These are phyloP conservation scores for Globisporangium paddicum DNA, from an alignment of 352 stramenopile genomes.

Conservation along the genomic window DNA sequence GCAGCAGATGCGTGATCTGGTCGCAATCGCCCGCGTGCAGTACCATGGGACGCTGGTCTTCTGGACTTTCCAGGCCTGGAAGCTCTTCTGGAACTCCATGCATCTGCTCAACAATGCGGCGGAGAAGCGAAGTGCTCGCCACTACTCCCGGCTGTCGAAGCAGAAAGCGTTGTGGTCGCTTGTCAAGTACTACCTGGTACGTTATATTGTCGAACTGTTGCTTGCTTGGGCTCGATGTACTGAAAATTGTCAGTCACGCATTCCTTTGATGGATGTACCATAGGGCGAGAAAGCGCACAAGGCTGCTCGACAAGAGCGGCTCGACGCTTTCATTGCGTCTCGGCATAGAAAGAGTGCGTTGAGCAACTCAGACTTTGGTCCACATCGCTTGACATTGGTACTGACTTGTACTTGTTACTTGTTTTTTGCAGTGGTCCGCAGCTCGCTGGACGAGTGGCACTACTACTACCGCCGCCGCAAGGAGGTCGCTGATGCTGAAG, in stretches of 20 bases:
- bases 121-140: constrained; percentile 22
- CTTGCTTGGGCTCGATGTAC: too few relatives aligned
- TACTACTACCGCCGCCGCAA: constrained; percentile 34
- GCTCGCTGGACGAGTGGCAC: constrained; percentile 30
- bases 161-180: constrained; percentile 4
- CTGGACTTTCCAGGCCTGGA: constrained; percentile 35
- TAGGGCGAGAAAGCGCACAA: constrained; percentile 28
- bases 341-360: constrained; percentile 33
- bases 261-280: constrained; percentile 16
- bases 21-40: constrained; percentile 14
- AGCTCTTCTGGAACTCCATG: constrained; percentile 35
- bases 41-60: constrained; percentile 23
- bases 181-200: constrained; percentile 30
- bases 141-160: constrained; percentile 14
- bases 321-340: constrained; percentile 25
- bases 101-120: constrained; percentile 40
- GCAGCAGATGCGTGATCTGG: constrained; percentile 23
- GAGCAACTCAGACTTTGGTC: too few relatives aligned
- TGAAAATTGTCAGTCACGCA: background rate
- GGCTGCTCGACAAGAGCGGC: constrained; percentile 17
- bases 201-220: background rate
- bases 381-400: too few relatives aligned
- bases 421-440: constrained; percentile 16
- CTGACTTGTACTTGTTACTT: too few relatives aligned
- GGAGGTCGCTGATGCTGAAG: constrained; percentile 35